Conservation (phyloP, 1,139 yeast species). For the Hyphopichia pseudoburtonii region DNA sequence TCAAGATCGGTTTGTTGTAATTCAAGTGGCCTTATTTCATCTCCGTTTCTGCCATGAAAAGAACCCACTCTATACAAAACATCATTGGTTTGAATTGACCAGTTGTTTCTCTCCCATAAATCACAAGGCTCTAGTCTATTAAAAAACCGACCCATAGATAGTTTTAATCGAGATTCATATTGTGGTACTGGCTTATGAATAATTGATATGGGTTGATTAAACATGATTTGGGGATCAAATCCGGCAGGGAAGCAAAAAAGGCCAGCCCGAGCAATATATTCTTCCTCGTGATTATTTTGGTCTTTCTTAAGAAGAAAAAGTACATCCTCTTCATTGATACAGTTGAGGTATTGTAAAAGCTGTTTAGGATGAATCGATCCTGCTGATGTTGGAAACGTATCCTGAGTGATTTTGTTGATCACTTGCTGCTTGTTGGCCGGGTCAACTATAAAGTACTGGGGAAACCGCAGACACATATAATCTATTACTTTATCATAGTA, state of each 20-base stretch:
- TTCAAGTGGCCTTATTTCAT: slow-evolving; percentile 19
- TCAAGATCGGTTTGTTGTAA: slow-evolving; percentile 37
- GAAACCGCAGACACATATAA: slow-evolving; percentile 33
- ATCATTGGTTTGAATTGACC: slow-evolving; percentile 42
- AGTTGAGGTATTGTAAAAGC: slow-evolving; percentile 24
- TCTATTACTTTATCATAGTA: slow-evolving; percentile 28
- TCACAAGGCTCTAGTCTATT: slow-evolving; percentile 35
- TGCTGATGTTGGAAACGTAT: slow-evolving; percentile 23
- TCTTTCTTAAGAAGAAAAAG: slow-evolving; percentile 36
- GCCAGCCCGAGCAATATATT: slow-evolving; percentile 35
- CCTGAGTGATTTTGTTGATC: slow-evolving; percentile 29
- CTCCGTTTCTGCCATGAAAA: slow-evolving; percentile 38
- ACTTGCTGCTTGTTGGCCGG: slow-evolving; percentile 12
- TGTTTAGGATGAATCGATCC: slow-evolving; percentile 14
- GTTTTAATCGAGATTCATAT: slow-evolving; percentile 29
- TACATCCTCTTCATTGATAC: slow-evolving; percentile 42
- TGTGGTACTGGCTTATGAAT: slow-evolving; percentile 47
- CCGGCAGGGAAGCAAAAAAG: slow-evolving; percentile 45
- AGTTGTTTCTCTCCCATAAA: slow-evolving; percentile 42
- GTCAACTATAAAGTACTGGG: slow-evolving; percentile 27
- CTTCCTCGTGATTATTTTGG: slow-evolving; percentile 31
- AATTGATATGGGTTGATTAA: slow-evolving; percentile 35
- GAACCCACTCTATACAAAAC: slow-evolving; percentile 25
- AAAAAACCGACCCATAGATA: slow-evolving; percentile 41
- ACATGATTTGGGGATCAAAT: slow-evolving; percentile 37